Conservation (phyloP, 2,329 filamentous ascomycete species). For the Calycina herbarum region DNA sequence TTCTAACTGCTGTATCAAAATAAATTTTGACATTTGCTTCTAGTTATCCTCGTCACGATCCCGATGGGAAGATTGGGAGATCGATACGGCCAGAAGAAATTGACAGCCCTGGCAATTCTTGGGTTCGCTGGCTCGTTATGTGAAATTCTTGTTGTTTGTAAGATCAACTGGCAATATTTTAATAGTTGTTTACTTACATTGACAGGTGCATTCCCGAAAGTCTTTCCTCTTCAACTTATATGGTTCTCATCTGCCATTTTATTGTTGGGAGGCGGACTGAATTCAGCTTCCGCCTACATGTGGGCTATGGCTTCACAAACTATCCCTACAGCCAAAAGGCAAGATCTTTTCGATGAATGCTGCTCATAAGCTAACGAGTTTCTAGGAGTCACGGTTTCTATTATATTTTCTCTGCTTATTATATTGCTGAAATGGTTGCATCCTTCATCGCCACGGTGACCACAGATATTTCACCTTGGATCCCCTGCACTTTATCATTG, state of each 20-base stretch:
- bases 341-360: background rate
- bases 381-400: conserved; percentile 35
- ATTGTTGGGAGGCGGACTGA: conserved; percentile 35
- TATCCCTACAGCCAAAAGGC: conserved; percentile 31
- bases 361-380: background rate
- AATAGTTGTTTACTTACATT: background rate
- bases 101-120: conserved; percentile 32
- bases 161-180: conserved; percentile 10
- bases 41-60: conserved; percentile 36
- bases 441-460: conserved; percentile 34
- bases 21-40: conserved; percentile 6
- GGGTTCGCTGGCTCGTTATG: conserved; percentile 29
- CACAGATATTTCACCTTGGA: conserved; percentile 36
- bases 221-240: conserved; percentile 30
- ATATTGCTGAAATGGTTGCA: conserved; percentile 34
- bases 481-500: conserved; percentile 32
- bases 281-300: conserved; percentile 36
- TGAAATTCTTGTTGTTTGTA: conserved; percentile 36
- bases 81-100: conserved; percentile 30
- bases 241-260: conserved; percentile 35
- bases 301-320: conserved; percentile 36
- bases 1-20: background rate
- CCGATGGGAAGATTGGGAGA: conserved; percentile 36
- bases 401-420: conserved; percentile 38
- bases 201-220: conserved; percentile 33